Conservation (phyloP, 192 early-diverging fungal genomes). For the Mortierella claussenii region DNA sequence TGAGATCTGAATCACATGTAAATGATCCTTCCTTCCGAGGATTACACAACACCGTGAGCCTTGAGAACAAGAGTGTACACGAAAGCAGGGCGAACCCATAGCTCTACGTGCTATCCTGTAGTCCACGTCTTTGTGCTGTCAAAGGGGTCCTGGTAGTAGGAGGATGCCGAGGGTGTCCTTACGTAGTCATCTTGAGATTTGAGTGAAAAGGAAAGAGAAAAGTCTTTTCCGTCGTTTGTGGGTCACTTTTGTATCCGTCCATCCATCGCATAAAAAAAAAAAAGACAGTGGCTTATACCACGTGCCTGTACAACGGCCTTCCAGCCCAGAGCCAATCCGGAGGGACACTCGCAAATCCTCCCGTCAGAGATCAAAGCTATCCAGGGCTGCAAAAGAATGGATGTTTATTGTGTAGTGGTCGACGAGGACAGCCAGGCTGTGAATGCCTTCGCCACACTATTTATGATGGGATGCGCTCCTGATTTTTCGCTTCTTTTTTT, state of each 20-base stretch:
- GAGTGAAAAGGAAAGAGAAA: conserved; percentile 54
- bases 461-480: background rate
- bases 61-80: conserved; percentile 33
- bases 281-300: conserved; percentile 17
- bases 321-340: too few relatives aligned
- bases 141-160: conserved; percentile 10
- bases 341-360: too few relatives aligned
- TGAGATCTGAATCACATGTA: background rate
- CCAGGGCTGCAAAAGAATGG: too few relatives aligned
- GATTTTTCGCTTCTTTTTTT: conserved; percentile 8
- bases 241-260: conserved; percentile 12
- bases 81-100: background rate
- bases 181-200: conserved; percentile 57
- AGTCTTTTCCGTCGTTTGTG: conserved; percentile 35
- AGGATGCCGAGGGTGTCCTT: conserved; percentile 21
- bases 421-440: too few relatives aligned
- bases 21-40: background rate
- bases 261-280: too few relatives aligned
- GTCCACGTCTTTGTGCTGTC: conserved; percentile 26
- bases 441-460: background rate
- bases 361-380: too few relatives aligned
- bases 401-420: too few relatives aligned
- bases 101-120: conserved; percentile 26
- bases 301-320: too few relatives aligned
- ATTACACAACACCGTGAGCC: conserved; percentile 21